Conservation (phyloP, 768 basidiomycete genomes). For the Naganishia onofrii region DNA sequence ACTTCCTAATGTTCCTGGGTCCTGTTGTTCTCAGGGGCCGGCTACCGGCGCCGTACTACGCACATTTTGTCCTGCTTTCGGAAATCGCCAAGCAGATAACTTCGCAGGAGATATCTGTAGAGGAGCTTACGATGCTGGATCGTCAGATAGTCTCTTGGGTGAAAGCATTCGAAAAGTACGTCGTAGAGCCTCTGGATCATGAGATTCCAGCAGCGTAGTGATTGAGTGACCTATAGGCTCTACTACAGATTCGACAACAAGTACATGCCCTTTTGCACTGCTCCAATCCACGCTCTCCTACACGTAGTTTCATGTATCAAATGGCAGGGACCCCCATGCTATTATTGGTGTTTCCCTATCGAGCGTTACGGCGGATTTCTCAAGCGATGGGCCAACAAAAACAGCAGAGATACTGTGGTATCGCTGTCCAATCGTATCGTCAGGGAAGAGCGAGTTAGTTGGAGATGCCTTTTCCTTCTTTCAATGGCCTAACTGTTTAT, state of each 20-base stretch:
- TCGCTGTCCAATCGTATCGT: constrained; percentile 2
- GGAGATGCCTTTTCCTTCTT: background rate
- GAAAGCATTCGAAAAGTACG: constrained; percentile 1
- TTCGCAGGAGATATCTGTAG: background rate
- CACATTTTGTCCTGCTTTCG: background rate
- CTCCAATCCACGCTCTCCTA: constrained; percentile 51
- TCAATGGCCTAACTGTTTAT: background rate
- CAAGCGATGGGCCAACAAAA: background rate
- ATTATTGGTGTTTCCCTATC: constrained; percentile 50
- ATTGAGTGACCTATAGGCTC: background rate
- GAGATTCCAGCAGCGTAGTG: background rate
- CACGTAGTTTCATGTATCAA: constrained; percentile 48
- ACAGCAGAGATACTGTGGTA: constrained; percentile 1
- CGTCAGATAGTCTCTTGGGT: constrained; percentile 1
- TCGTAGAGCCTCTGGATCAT: background rate
- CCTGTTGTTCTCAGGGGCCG: background rate
- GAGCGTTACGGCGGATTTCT: constrained; percentile 41
- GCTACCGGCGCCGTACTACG: background rate
- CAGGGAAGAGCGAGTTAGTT: constrained; percentile 8
- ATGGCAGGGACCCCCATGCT: constrained; percentile 40
- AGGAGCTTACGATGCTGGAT: background rate
- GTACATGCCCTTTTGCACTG: constrained; percentile 45
- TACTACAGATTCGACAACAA: constrained; percentile 47
- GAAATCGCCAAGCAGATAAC: constrained; percentile 6
- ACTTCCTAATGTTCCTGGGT: background rate